A percentile compares a stretch with the other conserved stretches of the same genome.
phyloP scores from a whole-genome alignment of 805 yeast species.

The Barnettozyma botsteinii region DNA sequence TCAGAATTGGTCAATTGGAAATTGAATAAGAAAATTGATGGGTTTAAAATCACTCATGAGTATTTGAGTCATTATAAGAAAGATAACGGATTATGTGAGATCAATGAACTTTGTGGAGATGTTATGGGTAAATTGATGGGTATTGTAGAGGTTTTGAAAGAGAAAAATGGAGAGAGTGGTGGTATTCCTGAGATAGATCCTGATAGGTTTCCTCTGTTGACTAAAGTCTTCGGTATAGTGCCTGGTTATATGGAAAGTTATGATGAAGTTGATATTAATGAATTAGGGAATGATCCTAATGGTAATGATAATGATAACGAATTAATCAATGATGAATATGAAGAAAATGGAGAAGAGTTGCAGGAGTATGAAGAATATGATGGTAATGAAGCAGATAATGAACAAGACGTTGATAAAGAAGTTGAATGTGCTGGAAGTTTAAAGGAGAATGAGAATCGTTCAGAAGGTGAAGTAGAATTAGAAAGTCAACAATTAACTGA shows the following conservation, averaged over 20 bases:
- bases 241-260: constrained; percentile 1
- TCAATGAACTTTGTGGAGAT: constrained; percentile 3
- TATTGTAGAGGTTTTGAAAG: constrained; percentile 6
- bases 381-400: not conserved
- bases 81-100: constrained; percentile 3
- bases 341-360: not conserved
- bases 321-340: not conserved
- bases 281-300: not conserved
- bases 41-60: constrained; percentile 8
- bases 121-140: constrained; percentile 20
- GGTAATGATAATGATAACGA: not conserved
- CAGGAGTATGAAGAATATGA: not conserved
- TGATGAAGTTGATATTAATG: constrained; percentile 3
- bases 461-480: not conserved
- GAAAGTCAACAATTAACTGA: no score
- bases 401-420: not conserved
- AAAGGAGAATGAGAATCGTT: not conserved
- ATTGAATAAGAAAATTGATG: constrained; percentile 13
- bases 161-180: constrained; percentile 1
- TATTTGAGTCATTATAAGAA: constrained; percentile 1
- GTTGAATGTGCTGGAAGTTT: no score
- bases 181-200: constrained; percentile 3
- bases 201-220: constrained; percentile 4
- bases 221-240: constrained; percentile 2
- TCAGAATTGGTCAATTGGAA: constrained; percentile 8